Conservation (phyloP, 1,139 yeast species). For the Yamadazyma friedrichii region DNA sequence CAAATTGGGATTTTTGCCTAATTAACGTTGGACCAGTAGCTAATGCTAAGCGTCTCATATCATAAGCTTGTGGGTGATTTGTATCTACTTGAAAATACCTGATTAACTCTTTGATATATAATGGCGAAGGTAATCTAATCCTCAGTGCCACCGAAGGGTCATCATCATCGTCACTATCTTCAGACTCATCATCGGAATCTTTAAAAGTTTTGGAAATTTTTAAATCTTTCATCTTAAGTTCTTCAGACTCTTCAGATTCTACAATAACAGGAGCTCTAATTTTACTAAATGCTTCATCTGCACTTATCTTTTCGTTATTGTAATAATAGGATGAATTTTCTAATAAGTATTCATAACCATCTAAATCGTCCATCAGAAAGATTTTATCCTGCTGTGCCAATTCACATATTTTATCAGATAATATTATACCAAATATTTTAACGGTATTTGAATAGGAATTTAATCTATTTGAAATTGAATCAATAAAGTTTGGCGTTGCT, state of each 20-base stretch:
- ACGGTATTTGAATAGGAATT: conserved; percentile 41
- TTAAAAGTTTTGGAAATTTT: conserved; percentile 12
- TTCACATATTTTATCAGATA: conserved; percentile 47
- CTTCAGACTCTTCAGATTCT: conserved; percentile 2
- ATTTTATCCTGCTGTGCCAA: conserved; percentile 30
- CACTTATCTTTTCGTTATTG: background rate
- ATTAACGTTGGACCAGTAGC: conserved; percentile 53
- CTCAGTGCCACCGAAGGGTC: conserved; percentile 45
- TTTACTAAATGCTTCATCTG: conserved; percentile 17
- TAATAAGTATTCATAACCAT: conserved; percentile 11
- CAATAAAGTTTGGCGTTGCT: conserved; percentile 30
- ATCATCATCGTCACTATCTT: conserved; percentile 44
- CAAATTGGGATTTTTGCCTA: conserved; percentile 48
- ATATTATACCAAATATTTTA: conserved; percentile 41
- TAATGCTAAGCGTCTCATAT: conserved; percentile 53
- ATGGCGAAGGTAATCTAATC: conserved; percentile 46
- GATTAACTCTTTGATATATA: conserved; percentile 64
- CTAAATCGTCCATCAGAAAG: conserved; percentile 23
- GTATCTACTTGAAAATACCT: conserved; percentile 48
- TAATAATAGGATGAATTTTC: conserved; percentile 5
- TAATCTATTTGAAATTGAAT: conserved; percentile 45
- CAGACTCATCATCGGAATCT: conserved; percentile 22
- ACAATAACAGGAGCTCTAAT: conserved; percentile 11
- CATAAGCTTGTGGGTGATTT: conserved; percentile 45
- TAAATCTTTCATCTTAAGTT: conserved; percentile 1